Evolutionary conservation across 2,329 filamentous ascomycete species (phyloP).

Genomic region (Penicillium sp.): DNA sequence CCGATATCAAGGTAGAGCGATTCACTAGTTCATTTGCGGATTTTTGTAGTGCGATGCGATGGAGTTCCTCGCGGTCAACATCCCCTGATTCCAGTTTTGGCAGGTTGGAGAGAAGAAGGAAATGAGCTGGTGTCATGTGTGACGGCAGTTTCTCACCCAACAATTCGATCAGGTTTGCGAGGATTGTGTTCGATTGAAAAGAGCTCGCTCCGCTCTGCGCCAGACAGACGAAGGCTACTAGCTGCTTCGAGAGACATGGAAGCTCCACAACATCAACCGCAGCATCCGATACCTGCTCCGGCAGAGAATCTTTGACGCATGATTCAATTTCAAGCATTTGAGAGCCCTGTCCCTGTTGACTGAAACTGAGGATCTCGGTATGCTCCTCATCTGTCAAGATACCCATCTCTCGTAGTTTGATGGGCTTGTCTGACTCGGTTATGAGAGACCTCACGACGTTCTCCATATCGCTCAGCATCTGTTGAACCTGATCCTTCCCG

Average conservation of each 20-base stretch:
- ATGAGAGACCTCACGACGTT: neutral
- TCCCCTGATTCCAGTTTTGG: neutral
- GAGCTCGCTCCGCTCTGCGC: neutral
- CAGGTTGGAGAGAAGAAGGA: neutral
- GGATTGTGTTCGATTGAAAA: neutral
- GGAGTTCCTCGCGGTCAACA: neutral
- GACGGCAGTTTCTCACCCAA: neutral
- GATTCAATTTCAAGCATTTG: constrained; percentile 1
- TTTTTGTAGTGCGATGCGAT: neutral
- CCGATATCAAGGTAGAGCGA: neutral
- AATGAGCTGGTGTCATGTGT: neutral
- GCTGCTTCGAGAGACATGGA: neutral
- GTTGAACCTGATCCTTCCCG: neutral
- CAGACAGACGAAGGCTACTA: neutral
- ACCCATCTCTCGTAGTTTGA: neutral
- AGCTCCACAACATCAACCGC: constrained; percentile 1
- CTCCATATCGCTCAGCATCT: neutral
- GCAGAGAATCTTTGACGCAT: neutral
- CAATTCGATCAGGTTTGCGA: neutral
- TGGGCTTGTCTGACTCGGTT: neutral
- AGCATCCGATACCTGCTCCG: neutral
- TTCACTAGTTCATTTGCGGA: neutral
- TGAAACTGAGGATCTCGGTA: neutral
- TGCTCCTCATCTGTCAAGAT: neutral
- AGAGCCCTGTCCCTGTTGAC: neutral